These are phyloP conservation scores for Neurospora sp. DNA, from an alignment of 495 filamentous ascomycete species.

Conservation along the genomic window DNA sequence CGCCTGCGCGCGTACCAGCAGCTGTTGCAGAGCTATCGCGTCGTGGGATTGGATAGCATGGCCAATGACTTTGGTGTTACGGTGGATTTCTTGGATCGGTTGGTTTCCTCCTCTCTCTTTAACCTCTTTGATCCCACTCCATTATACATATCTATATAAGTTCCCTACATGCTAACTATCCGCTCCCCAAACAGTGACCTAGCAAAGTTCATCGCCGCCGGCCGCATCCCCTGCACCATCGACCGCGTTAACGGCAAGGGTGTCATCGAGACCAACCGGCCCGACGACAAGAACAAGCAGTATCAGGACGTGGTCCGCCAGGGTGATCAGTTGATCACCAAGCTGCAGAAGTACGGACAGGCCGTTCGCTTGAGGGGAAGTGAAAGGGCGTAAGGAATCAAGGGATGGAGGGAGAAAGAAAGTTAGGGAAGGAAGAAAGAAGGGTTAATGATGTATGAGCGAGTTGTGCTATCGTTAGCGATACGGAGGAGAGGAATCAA, in stretches of 20 bases:
- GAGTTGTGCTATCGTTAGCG: constrained; percentile 6
- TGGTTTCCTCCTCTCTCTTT: constrained; percentile 21
- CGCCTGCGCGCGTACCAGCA: constrained; percentile 90
- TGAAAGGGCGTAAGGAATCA: constrained; percentile 54
- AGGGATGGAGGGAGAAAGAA: not conserved
- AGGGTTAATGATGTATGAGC: constrained; percentile 4
- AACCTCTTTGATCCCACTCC: too few species aligned
- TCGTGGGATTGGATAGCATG: constrained; percentile 94
- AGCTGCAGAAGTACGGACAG: constrained; percentile 98
- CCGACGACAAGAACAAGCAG: constrained; percentile 98
- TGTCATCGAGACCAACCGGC: constrained; percentile 94
- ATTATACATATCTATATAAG: not conserved
- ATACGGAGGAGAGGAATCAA: too few species aligned
- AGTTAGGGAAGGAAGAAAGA: not conserved
- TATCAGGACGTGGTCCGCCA: constrained; percentile 96
- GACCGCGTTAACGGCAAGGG: constrained; percentile 82
- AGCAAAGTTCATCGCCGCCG: constrained; percentile 91
- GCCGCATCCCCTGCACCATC: constrained; percentile 90
- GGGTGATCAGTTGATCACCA: constrained; percentile 93
- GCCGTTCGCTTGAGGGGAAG: constrained; percentile 88
- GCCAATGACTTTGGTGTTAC: constrained; percentile 91
- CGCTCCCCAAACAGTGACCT: constrained; percentile 54
- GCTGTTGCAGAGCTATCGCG: constrained; percentile 91
- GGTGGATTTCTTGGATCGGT: constrained; percentile 93
- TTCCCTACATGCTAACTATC: not conserved